phyloP scores from a whole-genome alignment of 2,329 filamentous ascomycete species.

The Aureobasidium pullulans region DNA sequence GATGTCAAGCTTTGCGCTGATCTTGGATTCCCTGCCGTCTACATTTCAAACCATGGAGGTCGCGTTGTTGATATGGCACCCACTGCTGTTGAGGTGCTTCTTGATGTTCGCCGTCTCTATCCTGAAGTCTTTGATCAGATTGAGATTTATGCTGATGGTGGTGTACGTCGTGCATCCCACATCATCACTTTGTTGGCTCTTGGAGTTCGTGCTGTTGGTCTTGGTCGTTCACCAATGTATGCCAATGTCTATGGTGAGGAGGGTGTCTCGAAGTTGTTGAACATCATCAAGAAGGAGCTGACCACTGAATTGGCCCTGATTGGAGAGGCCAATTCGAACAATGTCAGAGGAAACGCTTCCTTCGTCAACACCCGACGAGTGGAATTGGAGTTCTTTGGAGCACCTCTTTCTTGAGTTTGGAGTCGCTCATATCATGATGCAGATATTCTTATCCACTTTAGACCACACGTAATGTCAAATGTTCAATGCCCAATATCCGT shows the following conservation, averaged over 20 bases:
- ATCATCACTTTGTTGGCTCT: constrained; percentile 32
- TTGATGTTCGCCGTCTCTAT: constrained; percentile 60
- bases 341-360: constrained; percentile 17
- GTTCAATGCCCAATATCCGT: no score
- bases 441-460: no score
- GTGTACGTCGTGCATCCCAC: constrained; percentile 33
- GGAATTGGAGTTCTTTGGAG: constrained; percentile 18
- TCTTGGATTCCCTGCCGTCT: constrained; percentile 32
- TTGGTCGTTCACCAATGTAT: constrained; percentile 46
- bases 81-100: constrained; percentile 65
- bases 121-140: constrained; percentile 33
- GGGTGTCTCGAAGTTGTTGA: constrained; percentile 51
- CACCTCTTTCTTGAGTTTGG: constrained; percentile 4
- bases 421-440: no score
- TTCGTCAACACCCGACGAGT: constrained; percentile 21
- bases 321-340: constrained; percentile 17
- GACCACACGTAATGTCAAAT: no score
- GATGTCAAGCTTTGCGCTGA: constrained; percentile 31
- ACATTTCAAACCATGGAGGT: constrained; percentile 37
- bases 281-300: constrained; percentile 46
- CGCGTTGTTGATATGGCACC: constrained; percentile 44
- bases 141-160: constrained; percentile 35
- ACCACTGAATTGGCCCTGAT: constrained; percentile 19
- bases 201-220: constrained; percentile 34
- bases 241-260: constrained; percentile 50